A percentile compares a stretch with the other conserved stretches of the same genome.
phyloP scores from a whole-genome alignment of 2,329 filamentous ascomycete genomes.

The Phyllosticta ampelicida region DNA sequence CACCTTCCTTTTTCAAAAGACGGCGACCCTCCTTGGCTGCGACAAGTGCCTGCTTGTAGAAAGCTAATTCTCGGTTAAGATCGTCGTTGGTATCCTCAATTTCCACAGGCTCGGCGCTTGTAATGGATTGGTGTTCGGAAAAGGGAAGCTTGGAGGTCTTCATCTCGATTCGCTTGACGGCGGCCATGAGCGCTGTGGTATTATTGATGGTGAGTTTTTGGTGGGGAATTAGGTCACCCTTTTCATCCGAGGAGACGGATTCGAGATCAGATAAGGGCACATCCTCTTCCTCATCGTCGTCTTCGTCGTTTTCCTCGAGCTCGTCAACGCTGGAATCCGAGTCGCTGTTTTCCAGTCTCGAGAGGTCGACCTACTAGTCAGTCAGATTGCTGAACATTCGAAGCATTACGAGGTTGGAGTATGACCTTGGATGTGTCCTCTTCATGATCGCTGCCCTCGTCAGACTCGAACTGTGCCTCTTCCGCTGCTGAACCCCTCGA shows the following conservation, averaged over 20 bases:
- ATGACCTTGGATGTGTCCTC: conserved; percentile 13
- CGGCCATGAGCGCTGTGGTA: conserved; percentile 69
- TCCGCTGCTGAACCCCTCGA: conserved; percentile 21
- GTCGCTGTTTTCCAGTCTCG: conserved; percentile 27
- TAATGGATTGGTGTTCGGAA: conserved; percentile 69
- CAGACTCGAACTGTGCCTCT: conserved; percentile 18
- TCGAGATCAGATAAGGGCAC: conserved; percentile 83
- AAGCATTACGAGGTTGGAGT: neutral
- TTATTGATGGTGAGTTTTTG: conserved; percentile 97
- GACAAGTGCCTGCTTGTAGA: conserved; percentile 80
- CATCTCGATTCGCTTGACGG: conserved; percentile 68
- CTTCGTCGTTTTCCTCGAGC: conserved; percentile 43
- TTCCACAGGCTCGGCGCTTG: conserved; percentile 54
- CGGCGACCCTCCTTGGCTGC: conserved; percentile 63
- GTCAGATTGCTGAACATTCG: neutral
- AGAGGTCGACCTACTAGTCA: conserved; percentile 15
- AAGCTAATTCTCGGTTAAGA: conserved; percentile 79
- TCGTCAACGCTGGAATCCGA: conserved; percentile 18
- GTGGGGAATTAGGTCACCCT: conserved; percentile 77
- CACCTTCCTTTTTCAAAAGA: conserved; percentile 69
- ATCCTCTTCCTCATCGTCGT: conserved; percentile 69
- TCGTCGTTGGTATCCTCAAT: conserved; percentile 86
- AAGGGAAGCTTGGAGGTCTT: conserved; percentile 64
- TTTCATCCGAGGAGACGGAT: conserved; percentile 66
- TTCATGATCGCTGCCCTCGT: conserved; percentile 31